A percentile compares a stretch with the other conserved stretches of the same genome.
Conservation (phyloP, 139 green algal genomes). For the Chloropicon primus region DNA sequence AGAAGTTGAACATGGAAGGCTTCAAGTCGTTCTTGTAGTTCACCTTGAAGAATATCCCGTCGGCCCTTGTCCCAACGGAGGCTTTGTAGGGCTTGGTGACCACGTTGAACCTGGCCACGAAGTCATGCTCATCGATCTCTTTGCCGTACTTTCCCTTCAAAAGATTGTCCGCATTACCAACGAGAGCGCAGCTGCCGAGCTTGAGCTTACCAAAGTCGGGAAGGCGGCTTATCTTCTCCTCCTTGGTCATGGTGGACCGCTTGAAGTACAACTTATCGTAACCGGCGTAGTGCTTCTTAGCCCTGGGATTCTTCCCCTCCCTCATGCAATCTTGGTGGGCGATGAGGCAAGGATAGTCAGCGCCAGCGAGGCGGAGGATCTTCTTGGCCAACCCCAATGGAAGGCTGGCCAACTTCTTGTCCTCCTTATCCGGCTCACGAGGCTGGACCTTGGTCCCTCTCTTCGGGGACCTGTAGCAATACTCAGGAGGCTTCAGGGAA, state of each 20-base stretch:
- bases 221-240: neutral
- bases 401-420: neutral
- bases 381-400: neutral
- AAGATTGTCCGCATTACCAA: constrained; percentile 17
- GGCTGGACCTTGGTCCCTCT: neutral
- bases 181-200: constrained; percentile 15
- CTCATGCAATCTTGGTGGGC: neutral
- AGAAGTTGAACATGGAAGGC: neutral
- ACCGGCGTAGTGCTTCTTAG: neutral
- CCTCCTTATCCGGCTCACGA: neutral
- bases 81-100: constrained; percentile 12
- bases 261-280: neutral
- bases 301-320: neutral
- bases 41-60: constrained; percentile 4
- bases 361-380: neutral
- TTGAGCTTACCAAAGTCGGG: neutral
- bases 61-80: constrained; percentile 4
- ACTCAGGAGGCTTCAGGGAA: neutral
- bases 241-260: neutral
- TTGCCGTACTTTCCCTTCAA: constrained; percentile 1
- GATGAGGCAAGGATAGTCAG: neutral
- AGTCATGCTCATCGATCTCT: constrained; percentile 20
- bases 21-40: constrained; percentile 2
- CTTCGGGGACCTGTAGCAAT: neutral
- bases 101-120: constrained; percentile 18